phyloP scores from a whole-genome alignment of 805 yeast species.

The Zygosaccharomyces pseudorouxii region DNA sequence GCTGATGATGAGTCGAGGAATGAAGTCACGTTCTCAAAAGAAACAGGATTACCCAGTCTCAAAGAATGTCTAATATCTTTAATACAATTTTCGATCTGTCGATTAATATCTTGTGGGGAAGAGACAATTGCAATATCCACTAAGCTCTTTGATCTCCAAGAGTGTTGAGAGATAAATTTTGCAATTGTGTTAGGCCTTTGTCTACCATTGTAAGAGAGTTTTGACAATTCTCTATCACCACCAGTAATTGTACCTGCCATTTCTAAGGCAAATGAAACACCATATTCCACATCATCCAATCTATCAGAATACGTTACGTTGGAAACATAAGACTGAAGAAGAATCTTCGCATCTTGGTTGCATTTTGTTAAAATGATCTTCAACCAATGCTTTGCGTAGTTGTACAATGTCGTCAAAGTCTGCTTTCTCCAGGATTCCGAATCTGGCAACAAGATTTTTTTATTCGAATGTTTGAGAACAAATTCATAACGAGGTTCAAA shows the following conservation, averaged over 20 bases:
- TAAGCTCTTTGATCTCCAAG: conserved; percentile 54
- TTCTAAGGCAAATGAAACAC: conserved; percentile 86
- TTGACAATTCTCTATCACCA: conserved; percentile 59
- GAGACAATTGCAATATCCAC: conserved; percentile 32
- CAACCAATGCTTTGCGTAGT: conserved; percentile 65
- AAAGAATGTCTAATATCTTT: conserved; percentile 22
- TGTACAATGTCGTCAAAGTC: conserved; percentile 57
- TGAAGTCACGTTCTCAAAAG: conserved; percentile 36
- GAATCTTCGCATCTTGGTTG: conserved; percentile 69
- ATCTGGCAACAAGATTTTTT: conserved; percentile 41
- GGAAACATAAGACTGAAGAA: conserved; percentile 73
- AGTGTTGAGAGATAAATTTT: conserved; percentile 68
- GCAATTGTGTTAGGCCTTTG: conserved; percentile 56
- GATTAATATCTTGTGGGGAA: conserved; percentile 28
- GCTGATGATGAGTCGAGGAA: conserved; percentile 45
- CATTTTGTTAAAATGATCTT: conserved; percentile 51
- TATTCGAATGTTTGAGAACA: conserved; percentile 38
- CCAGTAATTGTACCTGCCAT: conserved; percentile 74
- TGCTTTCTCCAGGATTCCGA: conserved; percentile 79
- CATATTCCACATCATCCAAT: conserved; percentile 55
- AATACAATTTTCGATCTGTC: conserved; percentile 19
- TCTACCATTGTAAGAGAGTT: conserved; percentile 38
- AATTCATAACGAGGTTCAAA: conserved; percentile 81
- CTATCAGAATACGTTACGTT: conserved; percentile 37
- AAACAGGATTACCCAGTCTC: conserved; percentile 18